These are phyloP conservation scores for Verticillium zaregamsianum DNA, from an alignment of 2,329 filamentous ascomycete genomes.

Conservation along the genomic window DNA sequence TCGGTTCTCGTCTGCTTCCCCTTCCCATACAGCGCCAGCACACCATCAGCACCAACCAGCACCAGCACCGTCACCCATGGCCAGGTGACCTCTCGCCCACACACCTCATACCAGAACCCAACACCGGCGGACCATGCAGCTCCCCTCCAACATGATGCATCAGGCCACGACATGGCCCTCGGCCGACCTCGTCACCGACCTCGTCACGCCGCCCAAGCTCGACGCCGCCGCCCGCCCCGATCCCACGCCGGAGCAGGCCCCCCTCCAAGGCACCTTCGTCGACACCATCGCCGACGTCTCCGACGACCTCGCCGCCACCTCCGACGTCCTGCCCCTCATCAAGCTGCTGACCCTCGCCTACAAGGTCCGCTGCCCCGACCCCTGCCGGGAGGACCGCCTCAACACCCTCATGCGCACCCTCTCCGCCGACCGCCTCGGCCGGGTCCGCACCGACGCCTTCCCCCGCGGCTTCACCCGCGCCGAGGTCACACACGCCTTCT, in stretches of 20 bases:
- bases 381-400: slow-evolving; percentile 22
- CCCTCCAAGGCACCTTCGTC: slow-evolving; percentile 13
- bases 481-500: slow-evolving; percentile 25
- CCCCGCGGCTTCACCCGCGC: slow-evolving; percentile 15
- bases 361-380: slow-evolving; percentile 20
- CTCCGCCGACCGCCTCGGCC: slow-evolving; percentile 8
- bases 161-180: too few species aligned
- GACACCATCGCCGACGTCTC: slow-evolving; percentile 25
- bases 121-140: too few species aligned
- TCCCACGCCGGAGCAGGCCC: background rate
- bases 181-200: background rate
- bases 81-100: too few species aligned
- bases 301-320: slow-evolving; percentile 23
- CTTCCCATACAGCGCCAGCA: too few species aligned
- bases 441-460: slow-evolving; percentile 6
- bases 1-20: background rate
- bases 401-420: slow-evolving; percentile 26
- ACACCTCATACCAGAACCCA: too few species aligned
- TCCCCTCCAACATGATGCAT: too few species aligned
- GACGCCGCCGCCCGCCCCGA: background rate
- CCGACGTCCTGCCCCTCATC: slow-evolving; percentile 25
- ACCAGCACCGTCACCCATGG: too few species aligned
- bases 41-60: too few species aligned
- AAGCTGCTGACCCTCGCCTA: slow-evolving; percentile 28
- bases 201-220: background rate